phyloP scores from a whole-genome alignment of 1,284 basidiomycete species.

The Mycena citricolor region DNA sequence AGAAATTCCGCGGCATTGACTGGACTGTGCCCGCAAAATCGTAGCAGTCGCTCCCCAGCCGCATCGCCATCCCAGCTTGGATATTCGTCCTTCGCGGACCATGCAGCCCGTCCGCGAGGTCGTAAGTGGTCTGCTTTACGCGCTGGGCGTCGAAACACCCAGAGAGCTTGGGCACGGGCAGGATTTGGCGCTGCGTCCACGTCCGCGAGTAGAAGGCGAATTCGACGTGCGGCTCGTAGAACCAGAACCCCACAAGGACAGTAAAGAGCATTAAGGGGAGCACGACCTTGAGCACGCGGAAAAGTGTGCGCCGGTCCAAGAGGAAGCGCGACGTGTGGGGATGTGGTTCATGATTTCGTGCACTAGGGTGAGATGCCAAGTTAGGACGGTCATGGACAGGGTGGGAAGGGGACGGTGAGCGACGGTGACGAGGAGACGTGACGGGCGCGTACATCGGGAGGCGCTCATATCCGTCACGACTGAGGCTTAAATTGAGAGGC shows the following conservation, averaged over 20 bases:
- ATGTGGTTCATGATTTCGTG: constrained; percentile 22
- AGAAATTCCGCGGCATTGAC: constrained; percentile 16
- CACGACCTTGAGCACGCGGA: constrained; percentile 31
- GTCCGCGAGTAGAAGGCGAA: constrained; percentile 70
- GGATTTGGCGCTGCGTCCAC: constrained; percentile 75
- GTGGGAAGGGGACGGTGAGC: constrained; percentile 13
- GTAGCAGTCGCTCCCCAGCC: constrained; percentile 84
- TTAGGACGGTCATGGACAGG: constrained; percentile 9
- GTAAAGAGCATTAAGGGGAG: constrained; percentile 38
- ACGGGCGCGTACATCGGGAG: constrained; percentile 36
- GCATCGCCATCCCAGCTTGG: constrained; percentile 74
- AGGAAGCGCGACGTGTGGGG: constrained; percentile 22
- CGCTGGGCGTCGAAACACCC: constrained; percentile 71
- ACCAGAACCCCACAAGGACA: constrained; percentile 48
- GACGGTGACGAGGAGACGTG: constrained; percentile 19
- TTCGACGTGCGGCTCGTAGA: constrained; percentile 82
- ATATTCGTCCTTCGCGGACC: constrained; percentile 66
- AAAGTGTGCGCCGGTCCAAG: constrained; percentile 29
- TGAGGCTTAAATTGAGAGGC: too few relatives aligned
- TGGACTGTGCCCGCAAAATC: constrained; percentile 80
- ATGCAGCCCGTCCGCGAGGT: constrained; percentile 60
- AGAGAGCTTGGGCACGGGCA: constrained; percentile 56
- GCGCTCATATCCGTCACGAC: constrained; percentile 32
- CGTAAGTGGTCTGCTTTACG: constrained; percentile 68
- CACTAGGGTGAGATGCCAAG: constrained; percentile 20